These are phyloP conservation scores for Capronia epimyces DNA, from an alignment of 2,329 filamentous ascomycete species.

Conservation along the genomic window DNA sequence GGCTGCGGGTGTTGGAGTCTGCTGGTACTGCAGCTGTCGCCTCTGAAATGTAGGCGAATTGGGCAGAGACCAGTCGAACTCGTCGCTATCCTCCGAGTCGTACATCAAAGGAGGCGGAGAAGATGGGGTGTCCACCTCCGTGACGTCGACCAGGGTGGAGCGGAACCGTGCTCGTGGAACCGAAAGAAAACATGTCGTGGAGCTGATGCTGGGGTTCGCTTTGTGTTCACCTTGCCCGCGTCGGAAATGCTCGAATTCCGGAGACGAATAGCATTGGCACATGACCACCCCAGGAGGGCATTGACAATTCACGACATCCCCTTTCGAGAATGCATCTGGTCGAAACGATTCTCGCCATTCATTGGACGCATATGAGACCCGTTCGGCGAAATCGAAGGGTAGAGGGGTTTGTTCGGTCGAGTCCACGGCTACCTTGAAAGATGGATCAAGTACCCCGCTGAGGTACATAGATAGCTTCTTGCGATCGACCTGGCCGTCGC, in stretches of 20 bases:
- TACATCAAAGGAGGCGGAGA: conserved; percentile 15
- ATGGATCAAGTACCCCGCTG: conserved; percentile 13
- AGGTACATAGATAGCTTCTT: conserved; percentile 17
- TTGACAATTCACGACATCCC: neutral
- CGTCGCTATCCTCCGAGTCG: conserved; percentile 17
- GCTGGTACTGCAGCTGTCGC: neutral
- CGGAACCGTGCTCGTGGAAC: conserved; percentile 17
- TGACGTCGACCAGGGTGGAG: conserved; percentile 9
- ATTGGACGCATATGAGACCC: conserved; percentile 1
- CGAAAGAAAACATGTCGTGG: conserved; percentile 16
- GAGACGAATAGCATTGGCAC: conserved; percentile 13
- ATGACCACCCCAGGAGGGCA: conserved; percentile 12
- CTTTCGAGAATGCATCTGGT: neutral
- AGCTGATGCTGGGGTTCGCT: conserved; percentile 17
- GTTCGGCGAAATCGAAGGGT: neutral
- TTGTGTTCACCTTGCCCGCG: conserved; percentile 11
- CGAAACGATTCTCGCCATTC: neutral
- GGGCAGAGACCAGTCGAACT: conserved; percentile 15
- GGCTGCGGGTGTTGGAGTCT: conserved; percentile 13
- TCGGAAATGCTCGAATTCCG: conserved; percentile 17
- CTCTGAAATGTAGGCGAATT: conserved; percentile 7
- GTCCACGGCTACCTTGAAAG: conserved; percentile 8
- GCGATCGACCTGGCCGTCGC: conserved; percentile 12
- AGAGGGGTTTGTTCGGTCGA: neutral
- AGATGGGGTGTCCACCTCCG: conserved; percentile 8